Conservation (phyloP, 257 asterid species). For the Hygrophila difformis region DNA sequence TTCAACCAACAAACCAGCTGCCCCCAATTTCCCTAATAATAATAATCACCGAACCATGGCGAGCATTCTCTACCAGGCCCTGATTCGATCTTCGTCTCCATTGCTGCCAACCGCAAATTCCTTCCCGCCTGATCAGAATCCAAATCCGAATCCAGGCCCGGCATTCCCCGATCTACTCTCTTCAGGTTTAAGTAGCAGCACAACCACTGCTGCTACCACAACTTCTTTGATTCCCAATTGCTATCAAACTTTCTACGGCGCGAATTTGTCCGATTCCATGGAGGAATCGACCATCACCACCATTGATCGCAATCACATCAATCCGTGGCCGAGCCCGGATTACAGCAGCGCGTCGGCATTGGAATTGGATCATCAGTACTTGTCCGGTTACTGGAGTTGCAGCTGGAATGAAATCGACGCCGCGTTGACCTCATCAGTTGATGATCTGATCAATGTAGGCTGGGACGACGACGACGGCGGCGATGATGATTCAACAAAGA, state of each 20-base stretch:
- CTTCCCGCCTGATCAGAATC: no score
- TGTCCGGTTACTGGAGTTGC: no score
- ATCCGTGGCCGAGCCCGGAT: background rate
- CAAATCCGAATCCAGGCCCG: no score
- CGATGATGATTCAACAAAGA: no score
- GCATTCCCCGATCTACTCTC: no score
- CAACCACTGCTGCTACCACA: background rate
- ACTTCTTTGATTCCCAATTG: slow-evolving; percentile 19
- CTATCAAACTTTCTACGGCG: slow-evolving; percentile 14
- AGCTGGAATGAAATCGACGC: no score
- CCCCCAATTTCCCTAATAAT: background rate
- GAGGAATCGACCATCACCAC: slow-evolving; percentile 39
- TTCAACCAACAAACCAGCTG: no score
- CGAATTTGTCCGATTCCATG: slow-evolving; percentile 29
- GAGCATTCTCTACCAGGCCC: background rate
- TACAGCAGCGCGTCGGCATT: background rate
- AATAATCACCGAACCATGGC: no score
- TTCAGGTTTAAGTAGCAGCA: background rate
- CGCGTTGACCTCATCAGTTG: no score
- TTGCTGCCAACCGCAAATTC: no score
- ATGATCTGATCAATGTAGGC: no score
- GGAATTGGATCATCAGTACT: background rate
- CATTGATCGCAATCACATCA: slow-evolving; percentile 20
- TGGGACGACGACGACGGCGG: no score
- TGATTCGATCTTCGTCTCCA: slow-evolving; percentile 4